Conservation (phyloP, 305 asterid genomes). For the Fraxinus sp. region DNA sequence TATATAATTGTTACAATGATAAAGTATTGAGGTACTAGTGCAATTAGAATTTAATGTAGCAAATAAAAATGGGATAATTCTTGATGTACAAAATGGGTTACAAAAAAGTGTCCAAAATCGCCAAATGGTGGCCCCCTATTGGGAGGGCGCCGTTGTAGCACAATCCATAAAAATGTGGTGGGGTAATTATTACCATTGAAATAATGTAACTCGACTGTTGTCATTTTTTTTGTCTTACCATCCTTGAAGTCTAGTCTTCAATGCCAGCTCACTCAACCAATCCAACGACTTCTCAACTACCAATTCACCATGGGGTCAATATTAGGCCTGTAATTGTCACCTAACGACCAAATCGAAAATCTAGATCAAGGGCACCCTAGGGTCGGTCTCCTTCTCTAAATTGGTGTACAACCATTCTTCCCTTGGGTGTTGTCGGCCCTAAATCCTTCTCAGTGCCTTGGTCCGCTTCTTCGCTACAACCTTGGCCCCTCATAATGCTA, state of each 20-base stretch:
- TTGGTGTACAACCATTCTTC: neutral
- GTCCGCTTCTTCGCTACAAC: neutral
- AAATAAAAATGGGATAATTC: no score
- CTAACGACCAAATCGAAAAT: neutral
- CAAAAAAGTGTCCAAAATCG: no score
- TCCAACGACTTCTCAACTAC: neutral
- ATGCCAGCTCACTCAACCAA: neutral
- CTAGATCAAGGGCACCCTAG: neutral
- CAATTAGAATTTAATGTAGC: no score
- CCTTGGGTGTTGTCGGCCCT: neutral
- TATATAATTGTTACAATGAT: no score
- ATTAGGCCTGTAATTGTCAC: neutral
- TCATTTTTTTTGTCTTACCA: neutral
- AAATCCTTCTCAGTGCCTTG: neutral
- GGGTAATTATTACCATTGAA: no score
- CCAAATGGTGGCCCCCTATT: no score
- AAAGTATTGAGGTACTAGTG: no score
- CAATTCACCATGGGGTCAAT: neutral
- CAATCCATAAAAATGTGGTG: no score
- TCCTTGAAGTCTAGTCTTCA: neutral
- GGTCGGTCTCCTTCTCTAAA: neutral
- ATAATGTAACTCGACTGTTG: neutral
- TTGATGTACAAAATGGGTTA: no score
- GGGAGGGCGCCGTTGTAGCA: no score
- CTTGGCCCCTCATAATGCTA: neutral